A percentile compares a stretch with the other conserved stretches of the same genome.
phyloP scores from a whole-genome alignment of 108 stramenopile species.

The Stephanodiscus triporus region DNA sequence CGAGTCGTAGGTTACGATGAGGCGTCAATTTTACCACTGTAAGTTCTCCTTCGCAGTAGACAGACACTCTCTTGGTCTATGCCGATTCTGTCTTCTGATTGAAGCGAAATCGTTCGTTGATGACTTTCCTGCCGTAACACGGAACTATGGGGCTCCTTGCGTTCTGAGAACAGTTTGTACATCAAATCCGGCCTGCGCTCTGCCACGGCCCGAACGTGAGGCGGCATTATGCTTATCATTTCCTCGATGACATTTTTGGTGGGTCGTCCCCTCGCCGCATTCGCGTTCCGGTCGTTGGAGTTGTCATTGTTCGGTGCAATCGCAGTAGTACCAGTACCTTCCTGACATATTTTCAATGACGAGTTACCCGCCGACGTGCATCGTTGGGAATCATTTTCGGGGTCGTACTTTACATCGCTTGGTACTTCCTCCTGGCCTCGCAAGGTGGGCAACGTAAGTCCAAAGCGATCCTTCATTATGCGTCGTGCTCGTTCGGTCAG shows the following conservation, averaged over 20 bases:
- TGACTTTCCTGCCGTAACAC: no score
- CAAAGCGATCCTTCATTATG: constrained; percentile 67
- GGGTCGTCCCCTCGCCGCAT: no score
- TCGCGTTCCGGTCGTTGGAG: neutral
- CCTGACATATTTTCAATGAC: no score
- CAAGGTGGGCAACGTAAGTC: constrained; percentile 52
- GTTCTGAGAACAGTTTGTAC: constrained; percentile 32
- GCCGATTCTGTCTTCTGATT: neutral
- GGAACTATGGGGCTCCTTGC: constrained; percentile 3
- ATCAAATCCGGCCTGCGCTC: constrained; percentile 59
- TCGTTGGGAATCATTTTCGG: no score
- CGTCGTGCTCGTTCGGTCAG: constrained; percentile 30
- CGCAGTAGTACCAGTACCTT: no score
- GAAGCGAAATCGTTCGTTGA: neutral
- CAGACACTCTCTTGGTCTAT: constrained; percentile 29
- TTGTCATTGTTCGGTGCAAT: neutral
- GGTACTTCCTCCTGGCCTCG: neutral
- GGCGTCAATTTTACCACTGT: neutral
- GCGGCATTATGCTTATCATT: constrained; percentile 58
- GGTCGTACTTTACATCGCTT: neutral
- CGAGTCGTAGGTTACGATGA: no score
- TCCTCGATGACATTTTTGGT: neutral
- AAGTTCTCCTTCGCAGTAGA: constrained; percentile 19
- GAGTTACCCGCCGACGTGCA: neutral
- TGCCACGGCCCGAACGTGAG: constrained; percentile 59